Conservation (phyloP, 139 green algal genomes). For the Ostreobium quekettii region DNA sequence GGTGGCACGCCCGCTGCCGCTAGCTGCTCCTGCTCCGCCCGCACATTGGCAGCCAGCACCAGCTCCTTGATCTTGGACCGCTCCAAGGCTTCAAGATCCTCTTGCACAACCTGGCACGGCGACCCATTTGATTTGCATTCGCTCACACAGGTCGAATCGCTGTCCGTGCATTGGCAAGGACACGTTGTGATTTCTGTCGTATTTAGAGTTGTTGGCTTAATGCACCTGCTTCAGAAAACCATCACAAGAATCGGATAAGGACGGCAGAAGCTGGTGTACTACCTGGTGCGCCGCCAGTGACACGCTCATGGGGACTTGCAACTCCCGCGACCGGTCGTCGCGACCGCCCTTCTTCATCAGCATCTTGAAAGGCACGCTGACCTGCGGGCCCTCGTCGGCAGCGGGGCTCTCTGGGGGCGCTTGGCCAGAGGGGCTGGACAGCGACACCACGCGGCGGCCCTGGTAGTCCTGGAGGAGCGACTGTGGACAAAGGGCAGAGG, state of each 20-base stretch:
- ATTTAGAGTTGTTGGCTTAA: no score
- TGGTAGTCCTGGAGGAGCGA: no score
- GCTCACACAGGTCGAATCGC: slow-evolving; percentile 9
- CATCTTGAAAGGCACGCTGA: slow-evolving; percentile 41
- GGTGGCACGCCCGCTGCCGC: no score
- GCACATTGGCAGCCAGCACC: slow-evolving; percentile 47
- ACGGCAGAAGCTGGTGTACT: slow-evolving; percentile 10
- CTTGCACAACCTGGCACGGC: slow-evolving; percentile 21
- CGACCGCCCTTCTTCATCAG: slow-evolving; percentile 46
- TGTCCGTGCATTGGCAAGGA: slow-evolving; percentile 5
- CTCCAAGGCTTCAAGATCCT: slow-evolving; percentile 56
- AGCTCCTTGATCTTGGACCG: slow-evolving; percentile 68
- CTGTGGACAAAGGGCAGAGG: no score
- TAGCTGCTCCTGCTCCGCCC: slow-evolving; percentile 23
- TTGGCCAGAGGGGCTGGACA: no score
- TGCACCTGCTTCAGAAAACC: slow-evolving; percentile 28
- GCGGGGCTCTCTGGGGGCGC: no score
- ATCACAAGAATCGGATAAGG: slow-evolving; percentile 24
- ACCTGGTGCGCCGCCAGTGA: not conserved
- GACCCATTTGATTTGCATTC: slow-evolving; percentile 10
- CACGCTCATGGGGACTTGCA: slow-evolving; percentile 22
- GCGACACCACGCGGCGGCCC: no score
- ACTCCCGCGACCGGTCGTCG: slow-evolving; percentile 37
- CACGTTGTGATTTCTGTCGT: slow-evolving; percentile 27
- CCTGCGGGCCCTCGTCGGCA: no score